Conservation (phyloP, 495 filamentous ascomycete genomes). For the Eremomyces bilateralis region DNA sequence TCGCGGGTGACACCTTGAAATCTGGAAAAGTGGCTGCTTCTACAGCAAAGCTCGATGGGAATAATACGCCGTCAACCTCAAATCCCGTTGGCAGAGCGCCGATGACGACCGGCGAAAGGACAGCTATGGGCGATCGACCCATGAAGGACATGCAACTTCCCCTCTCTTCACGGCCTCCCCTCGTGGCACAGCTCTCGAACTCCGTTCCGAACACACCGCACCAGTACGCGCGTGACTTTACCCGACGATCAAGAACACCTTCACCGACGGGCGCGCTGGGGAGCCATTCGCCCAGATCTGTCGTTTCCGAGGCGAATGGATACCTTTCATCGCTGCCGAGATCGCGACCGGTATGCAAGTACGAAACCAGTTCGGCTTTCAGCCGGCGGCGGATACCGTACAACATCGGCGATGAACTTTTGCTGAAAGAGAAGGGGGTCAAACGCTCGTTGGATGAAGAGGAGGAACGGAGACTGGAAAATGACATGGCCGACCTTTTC, state of each 20-base stretch:
- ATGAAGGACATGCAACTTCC: no score
- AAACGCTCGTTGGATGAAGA: constrained; percentile 47
- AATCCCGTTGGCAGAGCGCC: no score
- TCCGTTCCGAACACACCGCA: constrained; percentile 90
- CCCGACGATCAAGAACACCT: constrained; percentile 68
- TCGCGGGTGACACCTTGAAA: no score
- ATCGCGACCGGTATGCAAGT: constrained; percentile 41
- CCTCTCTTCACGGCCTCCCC: constrained; percentile 10
- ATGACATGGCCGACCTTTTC: constrained; percentile 67
- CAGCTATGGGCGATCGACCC: no score
- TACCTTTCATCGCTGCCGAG: constrained; percentile 38
- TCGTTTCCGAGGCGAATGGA: constrained; percentile 68
- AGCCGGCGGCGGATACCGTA: constrained; percentile 79
- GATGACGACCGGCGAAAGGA: no score
- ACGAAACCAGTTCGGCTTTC: constrained; percentile 54
- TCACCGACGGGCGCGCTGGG: constrained; percentile 48
- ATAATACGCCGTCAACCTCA: no score
- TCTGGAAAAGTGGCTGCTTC: no score
- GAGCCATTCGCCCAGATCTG: constrained; percentile 75
- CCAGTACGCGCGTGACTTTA: constrained; percentile 65
- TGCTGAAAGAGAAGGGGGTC: constrained; percentile 32
- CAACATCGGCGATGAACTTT: constrained; percentile 45
- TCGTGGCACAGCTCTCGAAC: constrained; percentile 46
- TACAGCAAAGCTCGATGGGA: no score
- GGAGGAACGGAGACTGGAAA: constrained; percentile 56